Evolutionary conservation across 345 rosid species (phyloP), one percentile per base, ranked within the genome.

Genomic region (Moricandia arvensis): DNA sequence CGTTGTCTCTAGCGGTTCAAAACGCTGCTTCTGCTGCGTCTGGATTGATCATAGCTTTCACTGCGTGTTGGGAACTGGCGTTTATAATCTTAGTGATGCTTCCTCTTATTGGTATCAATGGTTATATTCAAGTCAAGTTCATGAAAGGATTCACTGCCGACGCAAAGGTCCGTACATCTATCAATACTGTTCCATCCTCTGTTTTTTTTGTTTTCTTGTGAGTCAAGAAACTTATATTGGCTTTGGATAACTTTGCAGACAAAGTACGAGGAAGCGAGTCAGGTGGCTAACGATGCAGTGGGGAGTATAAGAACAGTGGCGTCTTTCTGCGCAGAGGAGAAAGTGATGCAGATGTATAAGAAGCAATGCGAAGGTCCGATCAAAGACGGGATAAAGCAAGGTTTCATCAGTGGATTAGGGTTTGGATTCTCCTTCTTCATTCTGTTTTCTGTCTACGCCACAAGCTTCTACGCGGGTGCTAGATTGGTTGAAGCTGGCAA

Each of bases 241-340:
- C 6, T 63, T 15, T 65, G 26, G 37, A 3, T 41, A 30, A 54
- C 45, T 26, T 65, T 79, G 75, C 84, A 92, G 97, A 71, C 70
- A 45, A 77, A 82, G 88, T 90, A 90, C 8, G 96, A 90, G 82
- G 94, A 88, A 66, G 94, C 96, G 11, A 86, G 96, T 71, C 97
- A 92, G 80, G 93, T 92, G 69, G 97, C 96, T 1, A 85, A 80
- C n/a, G 96, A 92, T 63, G 96, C 97, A 0, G 88, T 90, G 15
- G 93, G 93, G n/a, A 85, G 94, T 21, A 92, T 92, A 37, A 83
- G 96, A 81, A 92, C 96, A 4, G 87, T 90, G 1, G 91, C 94
- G 10, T 92, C 97, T 30, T 92, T 90, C 75, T 87, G 96, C 31
- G 94, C 91, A 0, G 97, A 92, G 77, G 86, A 87, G 45, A 88